Conservation (phyloP, 805 yeast genomes). For the Pichia gijzeniarum region DNA sequence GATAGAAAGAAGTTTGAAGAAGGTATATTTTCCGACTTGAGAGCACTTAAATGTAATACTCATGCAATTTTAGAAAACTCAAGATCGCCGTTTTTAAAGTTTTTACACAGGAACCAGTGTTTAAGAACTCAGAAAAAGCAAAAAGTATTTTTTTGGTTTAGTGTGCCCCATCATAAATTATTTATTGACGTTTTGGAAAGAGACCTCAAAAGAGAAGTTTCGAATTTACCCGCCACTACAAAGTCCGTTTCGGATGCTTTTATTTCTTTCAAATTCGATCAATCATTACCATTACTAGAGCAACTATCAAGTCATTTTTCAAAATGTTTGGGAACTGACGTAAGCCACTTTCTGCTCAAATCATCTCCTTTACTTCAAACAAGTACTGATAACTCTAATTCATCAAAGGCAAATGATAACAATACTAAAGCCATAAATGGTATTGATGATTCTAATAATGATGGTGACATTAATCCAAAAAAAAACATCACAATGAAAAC, state of each 20-base stretch:
- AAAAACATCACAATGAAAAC: not conserved
- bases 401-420: not conserved
- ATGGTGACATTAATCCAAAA: not conserved
- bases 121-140: conserved; percentile 93
- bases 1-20: conserved; percentile 96
- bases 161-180: conserved; percentile 87
- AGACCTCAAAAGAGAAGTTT: conserved; percentile 73
- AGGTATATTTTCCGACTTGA: conserved; percentile 86
- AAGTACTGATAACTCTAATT: not conserved
- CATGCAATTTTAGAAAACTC: conserved; percentile 88
- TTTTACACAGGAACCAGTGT: conserved; percentile 79
- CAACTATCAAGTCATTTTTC: conserved; percentile 38
- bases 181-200: conserved; percentile 92
- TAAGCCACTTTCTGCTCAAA: conserved; percentile 9
- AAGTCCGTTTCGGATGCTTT: conserved; percentile 73
- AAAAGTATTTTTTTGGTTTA: conserved; percentile 94
- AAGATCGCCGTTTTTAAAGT: conserved; percentile 74
- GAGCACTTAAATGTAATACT: conserved; percentile 77
- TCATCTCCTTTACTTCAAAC: not conserved
- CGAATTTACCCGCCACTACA: conserved; percentile 63
- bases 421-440: not conserved
- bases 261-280: conserved; percentile 62
- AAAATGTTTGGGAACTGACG: conserved; percentile 11
- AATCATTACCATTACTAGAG: conserved; percentile 39
- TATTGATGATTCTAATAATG: not conserved